Conservation (phyloP, 352 stramenopile genomes). For the Pythium periplocum region DNA sequence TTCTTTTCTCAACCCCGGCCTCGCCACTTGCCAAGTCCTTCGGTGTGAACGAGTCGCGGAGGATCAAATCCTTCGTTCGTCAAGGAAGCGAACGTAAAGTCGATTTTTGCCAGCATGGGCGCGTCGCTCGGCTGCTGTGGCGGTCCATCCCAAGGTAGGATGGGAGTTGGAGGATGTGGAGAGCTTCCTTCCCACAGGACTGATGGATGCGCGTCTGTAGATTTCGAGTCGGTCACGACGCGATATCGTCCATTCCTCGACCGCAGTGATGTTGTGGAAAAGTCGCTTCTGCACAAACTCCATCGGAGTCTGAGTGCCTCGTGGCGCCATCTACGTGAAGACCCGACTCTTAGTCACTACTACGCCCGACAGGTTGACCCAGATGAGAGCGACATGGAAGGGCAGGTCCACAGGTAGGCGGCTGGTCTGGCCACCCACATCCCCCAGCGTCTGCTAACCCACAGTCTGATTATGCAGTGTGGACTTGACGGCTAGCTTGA, state of each 20-base stretch:
- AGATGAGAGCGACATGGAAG: conserved; percentile 18
- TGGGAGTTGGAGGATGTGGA: too few species aligned
- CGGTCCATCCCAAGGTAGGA: conserved; percentile 16
- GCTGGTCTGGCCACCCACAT: too few species aligned
- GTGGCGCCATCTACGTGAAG: conserved; percentile 15
- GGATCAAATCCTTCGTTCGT: too few species aligned
- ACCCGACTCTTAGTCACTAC: conserved; percentile 8
- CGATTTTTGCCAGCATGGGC: conserved; percentile 28
- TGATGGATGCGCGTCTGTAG: conserved; percentile 4
- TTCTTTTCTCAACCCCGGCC: too few species aligned
- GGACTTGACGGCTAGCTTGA: conserved; percentile 33
- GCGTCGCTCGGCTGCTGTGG: conserved; percentile 53
- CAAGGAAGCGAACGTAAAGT: too few species aligned
- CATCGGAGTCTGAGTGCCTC: conserved; percentile 46
- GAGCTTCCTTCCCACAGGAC: too few species aligned
- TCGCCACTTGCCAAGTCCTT: too few species aligned
- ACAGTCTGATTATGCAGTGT: conserved; percentile 5
- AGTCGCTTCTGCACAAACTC: conserved; percentile 46
- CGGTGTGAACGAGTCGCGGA: too few species aligned
- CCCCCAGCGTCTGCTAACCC: not conserved
- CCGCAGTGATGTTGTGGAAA: conserved; percentile 17
- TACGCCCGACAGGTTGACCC: conserved; percentile 8
- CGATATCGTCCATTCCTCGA: conserved; percentile 18
- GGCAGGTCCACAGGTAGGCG: not conserved
- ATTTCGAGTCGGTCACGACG: conserved; percentile 13